Base-by-base conservation (phyloP, 2,329 filamentous ascomycete genomes). In the Akanthomyces dipterigenus region DNA sequence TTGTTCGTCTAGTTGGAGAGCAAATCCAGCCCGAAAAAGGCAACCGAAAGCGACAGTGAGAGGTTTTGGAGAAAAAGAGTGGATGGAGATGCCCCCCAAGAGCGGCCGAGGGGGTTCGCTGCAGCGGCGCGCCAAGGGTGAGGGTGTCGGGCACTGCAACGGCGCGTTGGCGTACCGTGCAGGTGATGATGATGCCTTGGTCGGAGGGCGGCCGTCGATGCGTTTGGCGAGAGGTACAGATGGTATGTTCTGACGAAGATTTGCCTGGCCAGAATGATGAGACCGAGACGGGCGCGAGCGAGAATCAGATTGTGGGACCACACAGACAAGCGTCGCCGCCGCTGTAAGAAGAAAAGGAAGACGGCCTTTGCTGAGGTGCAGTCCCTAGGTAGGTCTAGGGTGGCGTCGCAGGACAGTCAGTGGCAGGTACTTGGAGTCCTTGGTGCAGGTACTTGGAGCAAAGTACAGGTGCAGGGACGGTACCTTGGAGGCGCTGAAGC, bases 61-160 rank as follows among this genome's bases (percentile, higher is more conserved):
- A 38, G 36, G 26, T 51, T 40, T 61, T 63, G 20, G 56, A 49
- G 11, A 46, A 63, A 59, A 60, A 60, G 61, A 60, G 22, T 48
- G 58, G 28, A 54, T 60, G 42, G 40, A 60, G 49, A 48, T 28
- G 51, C 26, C 48, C 36, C 48, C 36, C 57, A 24, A 40, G 22
- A 38, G 12, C 34, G 48, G 53, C 57, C n/a, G 40, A 60, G 48
- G 36, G 45, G 28, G 49, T 26, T 38, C n/a, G 28, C 43, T 24
- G 28, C 38, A 8, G 28, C 26, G 49, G 48, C 48, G 49, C 57
- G 48, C 57, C 57, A 55, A 20, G 22, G 36, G 36, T 5, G 24
- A 24, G 26, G 34, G 40, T 20, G 24, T n/a, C 5, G 22, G 34
- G 40, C 38, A 36, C 42, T 60, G 28, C 28, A 31, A 28, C 6